These are phyloP conservation scores for Aspergillus unguis DNA, from an alignment of 2,329 filamentous ascomycete species.

Conservation along the genomic window DNA sequence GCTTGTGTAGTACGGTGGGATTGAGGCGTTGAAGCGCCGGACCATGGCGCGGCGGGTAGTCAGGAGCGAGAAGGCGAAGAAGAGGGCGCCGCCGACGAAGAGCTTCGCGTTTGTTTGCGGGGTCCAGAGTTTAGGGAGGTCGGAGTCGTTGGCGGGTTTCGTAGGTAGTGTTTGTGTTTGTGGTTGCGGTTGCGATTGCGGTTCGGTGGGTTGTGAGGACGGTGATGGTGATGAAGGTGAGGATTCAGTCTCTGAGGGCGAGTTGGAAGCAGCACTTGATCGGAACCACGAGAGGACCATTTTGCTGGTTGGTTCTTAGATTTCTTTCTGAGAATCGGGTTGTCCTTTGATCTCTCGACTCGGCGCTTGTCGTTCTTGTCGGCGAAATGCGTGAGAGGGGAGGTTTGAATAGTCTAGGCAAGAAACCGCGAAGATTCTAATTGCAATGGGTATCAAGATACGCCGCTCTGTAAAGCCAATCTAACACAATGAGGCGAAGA, in stretches of 20 bases:
- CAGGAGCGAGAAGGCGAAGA: conserved; percentile 68
- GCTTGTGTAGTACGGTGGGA: conserved; percentile 68
- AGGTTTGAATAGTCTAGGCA: not conserved
- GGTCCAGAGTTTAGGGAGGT: conserved; percentile 16
- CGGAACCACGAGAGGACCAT: conserved; percentile 25
- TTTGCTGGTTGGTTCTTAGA: not conserved
- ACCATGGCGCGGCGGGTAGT: conserved; percentile 69
- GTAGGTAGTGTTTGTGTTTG: conserved; percentile 1
- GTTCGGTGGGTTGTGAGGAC: not conserved
- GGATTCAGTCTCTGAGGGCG: conserved; percentile 4
- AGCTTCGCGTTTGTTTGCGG: conserved; percentile 45
- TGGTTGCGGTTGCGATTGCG: conserved; percentile 11
- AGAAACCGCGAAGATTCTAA: not conserved
- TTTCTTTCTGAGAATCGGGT: not conserved
- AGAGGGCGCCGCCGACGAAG: conserved; percentile 70
- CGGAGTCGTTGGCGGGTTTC: conserved; percentile 1
- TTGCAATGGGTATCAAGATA: too few species aligned
- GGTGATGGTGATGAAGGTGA: conserved; percentile 5
- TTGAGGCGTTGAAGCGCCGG: conserved; percentile 58
- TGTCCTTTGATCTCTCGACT: not conserved
- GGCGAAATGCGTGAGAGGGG: not conserved
- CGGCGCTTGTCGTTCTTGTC: not conserved
- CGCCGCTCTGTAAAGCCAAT: not conserved
- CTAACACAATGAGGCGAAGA: not conserved
- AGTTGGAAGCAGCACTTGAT: conserved; percentile 12